These are phyloP conservation scores for Sporobolomyces pararoseus DNA, from an alignment of 768 basidiomycete species.

Conservation along the genomic window DNA sequence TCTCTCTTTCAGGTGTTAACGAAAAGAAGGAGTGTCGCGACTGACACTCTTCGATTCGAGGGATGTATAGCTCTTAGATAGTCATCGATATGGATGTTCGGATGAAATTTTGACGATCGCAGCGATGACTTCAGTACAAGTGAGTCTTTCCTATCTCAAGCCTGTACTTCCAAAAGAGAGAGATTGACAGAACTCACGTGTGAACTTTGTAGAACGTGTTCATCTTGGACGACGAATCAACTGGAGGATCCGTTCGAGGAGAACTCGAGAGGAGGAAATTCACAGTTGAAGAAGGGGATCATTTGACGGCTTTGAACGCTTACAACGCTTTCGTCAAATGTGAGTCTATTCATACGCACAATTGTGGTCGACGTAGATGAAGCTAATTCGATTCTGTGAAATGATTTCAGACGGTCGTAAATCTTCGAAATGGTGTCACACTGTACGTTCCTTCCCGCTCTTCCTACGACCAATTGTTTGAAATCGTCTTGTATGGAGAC, in stretches of 20 bases:
- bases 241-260: slow-evolving; percentile 65
- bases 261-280: slow-evolving; percentile 93
- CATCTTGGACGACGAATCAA: slow-evolving; percentile 77
- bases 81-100: slow-evolving; percentile 79
- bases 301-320: slow-evolving; percentile 86
- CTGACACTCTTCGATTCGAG: too few species aligned
- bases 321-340: slow-evolving; percentile 88
- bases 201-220: slow-evolving; percentile 79
- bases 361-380: background rate
- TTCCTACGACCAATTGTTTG: background rate
- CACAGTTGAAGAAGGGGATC: slow-evolving; percentile 97
- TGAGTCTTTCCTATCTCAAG: slow-evolving; percentile 45
- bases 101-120: slow-evolving; percentile 94
- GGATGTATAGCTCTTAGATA: slow-evolving; percentile 85
- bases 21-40: too few species aligned
- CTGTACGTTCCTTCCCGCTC: slow-evolving; percentile 38
- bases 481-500: too few species aligned
- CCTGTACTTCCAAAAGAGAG: background rate
- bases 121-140: slow-evolving; percentile 90
- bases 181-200: background rate
- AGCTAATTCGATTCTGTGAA: background rate
- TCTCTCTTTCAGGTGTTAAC: background rate
- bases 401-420: slow-evolving; percentile 52
- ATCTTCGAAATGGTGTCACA: slow-evolving; percentile 88
- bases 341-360: slow-evolving; percentile 45